Base-by-base conservation (phyloP, 305 asterid genomes). In the Fraxinus sp. region DNA sequence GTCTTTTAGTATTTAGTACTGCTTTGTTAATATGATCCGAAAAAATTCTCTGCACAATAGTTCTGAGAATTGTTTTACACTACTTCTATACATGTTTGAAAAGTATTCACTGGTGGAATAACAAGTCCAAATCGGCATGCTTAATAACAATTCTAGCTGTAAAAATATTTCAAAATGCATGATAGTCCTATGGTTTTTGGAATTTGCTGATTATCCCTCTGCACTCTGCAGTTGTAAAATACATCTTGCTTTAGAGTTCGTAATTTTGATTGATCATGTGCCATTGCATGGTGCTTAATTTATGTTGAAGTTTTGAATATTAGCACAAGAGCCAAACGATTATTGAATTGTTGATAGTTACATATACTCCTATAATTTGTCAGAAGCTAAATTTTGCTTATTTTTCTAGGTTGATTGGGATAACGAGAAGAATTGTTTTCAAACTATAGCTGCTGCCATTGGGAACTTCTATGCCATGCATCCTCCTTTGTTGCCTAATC, bases 401-500 rank as follows among this genome's bases (percentile, higher is more conserved):
- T 79, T 78, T 80, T 80, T 86, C 86, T 86, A 94, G 98, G 97
- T 96, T 85, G 82, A 93, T 73, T 96, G 99, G 99, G 94, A 93
- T 74, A 91, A 92, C 20, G 20, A 49, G 35, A 92, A 86, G 88
- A 44, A 80, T 46, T 96, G 99, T 88, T 94, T 96, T 84, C 97
- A 93, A 87, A 90, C 98, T 59, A 89, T 96, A 84, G 98, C 98
- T 86, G 99, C 98, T 88, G 94, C 98, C 80, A 91, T 96, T 79
- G 99, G 95, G 70, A 91, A 88, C 83, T 96, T 94, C 84, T 94
- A 96, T 78, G 98, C 98, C 77, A 87, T 96, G 83, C 94, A 94
- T 91, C 95, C 98, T 57, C 99, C 99, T n/a, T 28, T 96, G 86
- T 84, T 96, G 88, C 99, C 98, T 66, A 94, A 93, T 83, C 99